Base-by-base conservation (phyloP, 2,329 filamentous ascomycete genomes). In the Trichoderma gracile region DNA sequence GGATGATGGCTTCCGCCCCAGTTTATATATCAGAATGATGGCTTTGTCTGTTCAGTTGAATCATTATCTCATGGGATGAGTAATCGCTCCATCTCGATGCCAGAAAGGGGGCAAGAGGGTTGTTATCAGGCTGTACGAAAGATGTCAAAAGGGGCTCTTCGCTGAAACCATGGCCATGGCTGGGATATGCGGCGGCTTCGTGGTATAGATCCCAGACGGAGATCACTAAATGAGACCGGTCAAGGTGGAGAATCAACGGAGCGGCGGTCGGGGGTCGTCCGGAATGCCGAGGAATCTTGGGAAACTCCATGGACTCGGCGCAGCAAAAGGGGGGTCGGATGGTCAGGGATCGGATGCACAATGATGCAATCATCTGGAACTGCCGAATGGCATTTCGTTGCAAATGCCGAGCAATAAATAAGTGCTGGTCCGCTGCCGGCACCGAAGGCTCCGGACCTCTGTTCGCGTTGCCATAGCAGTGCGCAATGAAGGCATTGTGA, bases 281-380 rank as follows among this genome's bases (percentile, higher is more conserved):
- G 49, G 30, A 52, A 30, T 52, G 49, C 49, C 49, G 49, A 52
- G 49, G 49, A 52, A 52, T 52, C 27, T 33, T 30, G 12, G 14
- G 7, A 38, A 38, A 38, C 33, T 38, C 33, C 33, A 38, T 38
- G 33, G 33, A 50, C 27, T 19, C 47, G n/a, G 27, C 17, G 47
- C n/a, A 33, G 49, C 49, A 30, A 52, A 52, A 30, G 9, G 4
- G 4, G 49, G n/a, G 19, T 6, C n/a, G 5, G 15, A 19, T 12
- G 33, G 33, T 4, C 33, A 19, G 5, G n/a, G 49, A 14, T 21
- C 19, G 17, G 7, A 52, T 17, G 33, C 30, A n/a, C 27, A 33
- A 21, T 15, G 21, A 52, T 52, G 27, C 27, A 25, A 52, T 10
- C 12, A 14, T 14, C 12, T 14, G 33, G 14, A 9, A 14, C 33